A percentile compares a stretch with the other conserved stretches of the same genome.
Conservation (phyloP, 2,329 filamentous ascomycete species). For the Colletotrichum liaoningense region DNA sequence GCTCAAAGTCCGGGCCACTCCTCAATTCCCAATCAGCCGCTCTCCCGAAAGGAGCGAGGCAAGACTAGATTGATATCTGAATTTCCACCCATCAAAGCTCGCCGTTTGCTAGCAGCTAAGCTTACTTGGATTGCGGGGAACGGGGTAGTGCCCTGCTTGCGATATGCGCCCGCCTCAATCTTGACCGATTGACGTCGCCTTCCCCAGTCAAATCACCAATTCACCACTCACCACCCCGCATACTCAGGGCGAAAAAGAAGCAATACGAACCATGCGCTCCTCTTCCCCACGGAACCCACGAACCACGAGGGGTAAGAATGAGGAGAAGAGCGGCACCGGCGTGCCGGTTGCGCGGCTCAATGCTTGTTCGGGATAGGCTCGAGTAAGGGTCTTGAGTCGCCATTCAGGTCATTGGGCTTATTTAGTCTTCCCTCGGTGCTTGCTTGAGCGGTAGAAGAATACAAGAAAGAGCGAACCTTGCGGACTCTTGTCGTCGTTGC, state of each 20-base stretch:
- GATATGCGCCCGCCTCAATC: not conserved
- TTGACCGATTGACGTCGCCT: slow-evolving; percentile 7
- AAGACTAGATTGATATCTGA: not conserved
- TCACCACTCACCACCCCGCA: not conserved
- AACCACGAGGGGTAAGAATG: slow-evolving; percentile 8
- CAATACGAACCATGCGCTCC: not conserved
- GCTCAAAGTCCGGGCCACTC: not conserved
- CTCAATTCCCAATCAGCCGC: slow-evolving; percentile 10
- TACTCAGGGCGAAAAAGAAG: not conserved
- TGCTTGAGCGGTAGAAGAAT: not conserved
- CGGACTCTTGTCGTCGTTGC: not conserved
- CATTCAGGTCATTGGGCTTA: not conserved
- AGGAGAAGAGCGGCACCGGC: slow-evolving; percentile 12
- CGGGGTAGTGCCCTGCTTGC: slow-evolving; percentile 13
- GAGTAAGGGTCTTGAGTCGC: not conserved
- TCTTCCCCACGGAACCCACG: not conserved
- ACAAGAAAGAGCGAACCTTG: not conserved
- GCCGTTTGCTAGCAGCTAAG: not conserved
- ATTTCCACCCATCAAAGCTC: slow-evolving; percentile 28
- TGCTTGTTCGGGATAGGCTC: slow-evolving; percentile 5
- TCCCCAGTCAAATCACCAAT: no score
- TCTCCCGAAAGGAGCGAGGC: slow-evolving; percentile 9
- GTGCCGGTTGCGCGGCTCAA: slow-evolving; percentile 9
- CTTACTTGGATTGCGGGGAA: slow-evolving; percentile 14
- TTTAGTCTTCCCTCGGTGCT: not conserved